Evolutionary conservation across 768 basidiomycete genomes (phyloP), one percentile per base, ranked within the genome.

Genomic region (Rhizopogon rudus): DNA sequence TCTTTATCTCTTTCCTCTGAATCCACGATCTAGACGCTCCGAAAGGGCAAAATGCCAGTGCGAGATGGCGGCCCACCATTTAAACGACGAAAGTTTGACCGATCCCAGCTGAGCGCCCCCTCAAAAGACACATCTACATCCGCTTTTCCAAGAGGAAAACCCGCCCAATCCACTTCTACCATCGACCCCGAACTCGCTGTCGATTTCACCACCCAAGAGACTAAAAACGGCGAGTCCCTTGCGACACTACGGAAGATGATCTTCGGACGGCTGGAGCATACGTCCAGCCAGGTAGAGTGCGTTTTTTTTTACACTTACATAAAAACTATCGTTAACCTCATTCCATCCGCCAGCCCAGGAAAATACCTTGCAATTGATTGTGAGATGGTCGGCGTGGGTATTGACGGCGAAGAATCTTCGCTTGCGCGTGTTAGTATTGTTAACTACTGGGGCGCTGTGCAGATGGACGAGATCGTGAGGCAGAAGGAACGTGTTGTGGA

Each of bases 361-460:
- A 86, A 81, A 64, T 88, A 88, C 59, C 73, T 97, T 42, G 84
- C 93, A 0, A 74, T 99, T 29, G 96, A 99, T 70, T 98, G 96
- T 63, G 96, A 98, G 71, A 97, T 98, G 93, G 95, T 98, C 10
- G 94, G 94, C 5, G 81, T 96, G n/a, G 93, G 93, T 1, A 77
- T 83, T n/a, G 78, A 86, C 25, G 92, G 91, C 20, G 71, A 70
- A 3, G 92, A 96, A 66, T 93, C 90, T 0, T 86, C 88, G 0
- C 79, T 97, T 13, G 95, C 93, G 1, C 85, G 95, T 33, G 90
- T 96, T 59, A 91, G 88, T 50, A 66, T 97, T 40, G 93, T 98
- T 54, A 96, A 98, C 69, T 96, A 84, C 66, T 75, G 91, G 57
- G 96, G 96, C 0, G 83, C 78, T 1, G 76, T 90, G 28, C 74